These are phyloP conservation scores for Phlegmacium glaucopus DNA, from an alignment of 768 basidiomycete species.

Conservation along the genomic window DNA sequence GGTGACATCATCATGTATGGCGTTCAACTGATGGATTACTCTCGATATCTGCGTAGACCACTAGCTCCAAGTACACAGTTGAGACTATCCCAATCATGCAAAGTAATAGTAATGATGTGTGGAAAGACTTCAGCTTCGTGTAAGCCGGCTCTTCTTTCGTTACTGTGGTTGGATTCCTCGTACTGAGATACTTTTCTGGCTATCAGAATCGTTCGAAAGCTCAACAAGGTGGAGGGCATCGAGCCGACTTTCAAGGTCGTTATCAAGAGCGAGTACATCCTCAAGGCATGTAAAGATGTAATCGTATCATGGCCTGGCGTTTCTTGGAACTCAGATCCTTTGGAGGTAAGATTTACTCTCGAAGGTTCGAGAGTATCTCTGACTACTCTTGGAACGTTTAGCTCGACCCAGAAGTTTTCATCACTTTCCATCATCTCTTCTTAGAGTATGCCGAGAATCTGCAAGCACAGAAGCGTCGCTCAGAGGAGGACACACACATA, in stretches of 20 bases:
- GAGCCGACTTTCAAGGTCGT: constrained; percentile 50
- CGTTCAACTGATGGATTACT: background rate
- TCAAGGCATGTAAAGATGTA: constrained; percentile 55
- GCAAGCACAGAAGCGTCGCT: constrained; percentile 30
- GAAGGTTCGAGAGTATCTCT: background rate
- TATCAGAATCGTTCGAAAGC: constrained; percentile 47
- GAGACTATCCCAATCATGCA: constrained; percentile 41
- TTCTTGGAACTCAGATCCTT: constrained; percentile 58
- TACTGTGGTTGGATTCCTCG: background rate
- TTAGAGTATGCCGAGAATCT: constrained; percentile 39
- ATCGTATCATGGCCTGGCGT: constrained; percentile 56
- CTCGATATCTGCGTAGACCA: constrained; percentile 34
- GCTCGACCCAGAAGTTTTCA: constrained; percentile 56
- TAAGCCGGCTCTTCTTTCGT: constrained; percentile 17
- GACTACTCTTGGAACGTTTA: constrained; percentile 14
- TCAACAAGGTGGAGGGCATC: constrained; percentile 35
- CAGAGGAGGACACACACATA: constrained; percentile 38
- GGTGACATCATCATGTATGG: background rate
- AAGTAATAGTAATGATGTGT: constrained; percentile 43
- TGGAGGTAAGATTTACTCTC: constrained; percentile 36
- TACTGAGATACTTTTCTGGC: background rate
- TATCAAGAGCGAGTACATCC: constrained; percentile 56
- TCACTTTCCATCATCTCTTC: constrained; percentile 50
- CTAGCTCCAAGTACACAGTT: constrained; percentile 47
- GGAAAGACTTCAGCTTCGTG: constrained; percentile 59